phyloP scores from a whole-genome alignment of 1,139 yeast genomes.

The Saccharomyces uvarum region DNA sequence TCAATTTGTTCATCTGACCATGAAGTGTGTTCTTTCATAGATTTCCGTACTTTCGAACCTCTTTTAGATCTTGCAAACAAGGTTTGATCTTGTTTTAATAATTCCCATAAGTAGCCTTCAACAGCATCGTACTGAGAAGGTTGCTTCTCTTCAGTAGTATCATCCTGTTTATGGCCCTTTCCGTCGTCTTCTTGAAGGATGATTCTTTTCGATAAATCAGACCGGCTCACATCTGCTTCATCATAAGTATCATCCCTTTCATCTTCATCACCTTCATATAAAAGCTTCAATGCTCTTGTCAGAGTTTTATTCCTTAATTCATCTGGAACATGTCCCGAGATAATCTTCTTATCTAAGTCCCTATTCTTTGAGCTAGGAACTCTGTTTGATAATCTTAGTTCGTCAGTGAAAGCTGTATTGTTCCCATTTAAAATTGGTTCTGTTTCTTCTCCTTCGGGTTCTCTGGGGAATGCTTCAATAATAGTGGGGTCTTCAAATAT shows the following conservation, averaged over 20 bases:
- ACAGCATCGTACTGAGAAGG: constrained; percentile 28
- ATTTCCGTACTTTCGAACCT: constrained; percentile 44
- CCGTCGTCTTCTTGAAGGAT: constrained; percentile 7
- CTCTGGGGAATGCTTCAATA: constrained; percentile 15
- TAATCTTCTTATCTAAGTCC: constrained; percentile 13
- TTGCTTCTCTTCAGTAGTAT: constrained; percentile 16
- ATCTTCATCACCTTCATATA: constrained; percentile 66
- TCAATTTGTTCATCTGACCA: constrained; percentile 91
- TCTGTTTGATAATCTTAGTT: neutral
- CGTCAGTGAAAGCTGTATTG: constrained; percentile 1
- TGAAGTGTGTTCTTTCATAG: constrained; percentile 43
- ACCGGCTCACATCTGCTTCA: constrained; percentile 47
- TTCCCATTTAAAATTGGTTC: constrained; percentile 2
- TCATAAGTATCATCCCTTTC: constrained; percentile 68
- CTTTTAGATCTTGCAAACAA: constrained; percentile 47
- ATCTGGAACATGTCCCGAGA: constrained; percentile 35
- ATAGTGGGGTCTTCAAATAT: constrained; percentile 46
- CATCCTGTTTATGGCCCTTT: constrained; percentile 8
- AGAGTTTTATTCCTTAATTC: constrained; percentile 50
- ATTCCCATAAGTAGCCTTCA: constrained; percentile 52
- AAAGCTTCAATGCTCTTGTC: constrained; percentile 53
- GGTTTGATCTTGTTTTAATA: constrained; percentile 46
- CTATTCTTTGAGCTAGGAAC: constrained; percentile 1
- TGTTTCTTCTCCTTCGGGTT: constrained; percentile 6
- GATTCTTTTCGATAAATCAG: constrained; percentile 9